A percentile compares a stretch with the other conserved stretches of the same genome.
Conservation (phyloP, 2,329 filamentous ascomycete species). For the Trichoderma pleuroti region DNA sequence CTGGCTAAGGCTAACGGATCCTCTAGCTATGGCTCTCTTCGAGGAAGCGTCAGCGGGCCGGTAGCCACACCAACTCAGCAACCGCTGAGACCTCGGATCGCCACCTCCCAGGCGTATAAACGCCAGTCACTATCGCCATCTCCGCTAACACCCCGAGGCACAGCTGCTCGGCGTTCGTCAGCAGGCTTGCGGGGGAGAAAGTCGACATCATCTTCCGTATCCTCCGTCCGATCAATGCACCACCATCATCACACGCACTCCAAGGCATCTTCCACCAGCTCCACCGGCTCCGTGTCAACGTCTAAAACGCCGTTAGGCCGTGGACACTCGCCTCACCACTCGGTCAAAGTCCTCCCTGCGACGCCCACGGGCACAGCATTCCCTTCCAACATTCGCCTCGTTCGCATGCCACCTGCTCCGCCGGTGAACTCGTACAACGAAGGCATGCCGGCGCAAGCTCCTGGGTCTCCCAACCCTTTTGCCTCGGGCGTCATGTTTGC, state of each 20-base stretch:
- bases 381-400: slow-evolving; percentile 80
- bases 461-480: slow-evolving; percentile 57
- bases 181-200: slow-evolving; percentile 84
- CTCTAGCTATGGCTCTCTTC: slow-evolving; percentile 23
- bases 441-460: slow-evolving; percentile 49
- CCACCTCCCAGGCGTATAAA: slow-evolving; percentile 49
- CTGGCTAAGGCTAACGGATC: slow-evolving; percentile 29
- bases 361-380: slow-evolving; percentile 75
- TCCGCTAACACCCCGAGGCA: slow-evolving; percentile 82
- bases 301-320: slow-evolving; percentile 63
- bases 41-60: slow-evolving; percentile 25
- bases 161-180: slow-evolving; percentile 72
- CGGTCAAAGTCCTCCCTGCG: slow-evolving; percentile 90
- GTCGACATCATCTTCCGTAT: slow-evolving; percentile 92
- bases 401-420: slow-evolving; percentile 56
- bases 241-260: slow-evolving; percentile 84
- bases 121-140: slow-evolving; percentile 81
- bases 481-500: slow-evolving; percentile 67
- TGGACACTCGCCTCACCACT: slow-evolving; percentile 77
- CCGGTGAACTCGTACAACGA: slow-evolving; percentile 56
- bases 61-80: slow-evolving; percentile 30
- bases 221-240: slow-evolving; percentile 86
- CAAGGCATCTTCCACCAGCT: slow-evolving; percentile 91
- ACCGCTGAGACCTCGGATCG: slow-evolving; percentile 29
- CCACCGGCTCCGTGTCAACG: slow-evolving; percentile 67